Evolutionary conservation across 1,284 basidiomycete genomes (phyloP), one percentile per base, ranked within the genome.

Genomic region (Rhodotorula glutinis): DNA sequence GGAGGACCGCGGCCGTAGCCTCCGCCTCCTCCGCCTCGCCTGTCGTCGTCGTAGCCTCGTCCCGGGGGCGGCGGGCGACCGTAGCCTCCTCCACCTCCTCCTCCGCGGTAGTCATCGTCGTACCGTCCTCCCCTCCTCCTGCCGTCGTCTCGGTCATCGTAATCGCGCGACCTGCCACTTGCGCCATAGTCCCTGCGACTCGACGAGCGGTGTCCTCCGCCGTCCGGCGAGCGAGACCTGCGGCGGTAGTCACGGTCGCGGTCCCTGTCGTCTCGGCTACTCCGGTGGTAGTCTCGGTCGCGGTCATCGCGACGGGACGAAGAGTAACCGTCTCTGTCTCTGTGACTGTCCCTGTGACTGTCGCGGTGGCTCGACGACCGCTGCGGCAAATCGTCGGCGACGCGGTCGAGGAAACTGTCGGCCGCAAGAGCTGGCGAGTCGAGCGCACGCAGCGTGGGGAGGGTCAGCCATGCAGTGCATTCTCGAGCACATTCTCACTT

Each of bases 11-110:
- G 72, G 21, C 70, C 73, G 54, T 73, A 69, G n/a, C 75, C 76
- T 16, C 77, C 75, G 27, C 76, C 74, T 23, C 72, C 76, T 60
- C 76, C 77, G 0, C 54, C 41, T 19, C 82, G 70, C 21, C 77
- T 66, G 62, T 73, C 69, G 43, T 74, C 73, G 52, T 62, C 40
- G 33, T 49, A 27, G 40, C 27, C 49, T n/a, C 49, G 33, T 7
- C 33, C 33, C 33, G 33, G n/a, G n/a, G 49, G 49, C 49, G 49
- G 49, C 46, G 71, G 64, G 21, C 69, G 60, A 43, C 68, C 72
- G 49, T 73, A 67, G 33, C 75, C 76, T 14, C 77, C 75, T 27
- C 75, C 73, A 23, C 72, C 76, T 59, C 77, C 77, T 0, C 80
- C 47, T 14, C 58, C 38, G n/a, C 58, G 58, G 38, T 52, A 49